Conservation (phyloP, 2,329 filamentous ascomycete genomes). For the Dactylellina leptospora region DNA sequence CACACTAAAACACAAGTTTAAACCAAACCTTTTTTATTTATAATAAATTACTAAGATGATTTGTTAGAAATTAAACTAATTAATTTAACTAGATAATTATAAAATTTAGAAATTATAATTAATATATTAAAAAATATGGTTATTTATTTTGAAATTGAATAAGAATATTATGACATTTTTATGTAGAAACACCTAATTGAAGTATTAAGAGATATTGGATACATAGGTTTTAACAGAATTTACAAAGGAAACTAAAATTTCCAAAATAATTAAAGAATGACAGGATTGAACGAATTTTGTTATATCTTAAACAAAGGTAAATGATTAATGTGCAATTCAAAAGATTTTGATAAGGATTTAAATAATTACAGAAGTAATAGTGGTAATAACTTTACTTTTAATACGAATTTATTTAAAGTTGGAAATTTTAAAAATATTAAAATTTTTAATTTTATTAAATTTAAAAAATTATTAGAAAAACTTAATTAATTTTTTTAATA, state of each 20-base stretch:
- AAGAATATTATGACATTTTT: background rate
- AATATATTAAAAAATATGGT: background rate
- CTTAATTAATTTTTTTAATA: background rate
- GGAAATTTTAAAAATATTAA: background rate
- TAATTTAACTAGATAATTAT: background rate
- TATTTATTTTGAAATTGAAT: background rate
- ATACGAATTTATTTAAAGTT: background rate
- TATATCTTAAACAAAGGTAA: background rate
- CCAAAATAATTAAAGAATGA: background rate
- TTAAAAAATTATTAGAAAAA: background rate
- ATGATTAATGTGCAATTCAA: background rate
- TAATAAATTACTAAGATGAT: background rate
- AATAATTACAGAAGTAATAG: background rate
- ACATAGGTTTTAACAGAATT: too few relatives aligned
- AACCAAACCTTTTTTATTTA: background rate
- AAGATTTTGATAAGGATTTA: background rate
- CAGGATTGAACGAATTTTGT: background rate
- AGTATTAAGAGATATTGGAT: too few relatives aligned
- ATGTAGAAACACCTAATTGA: too few relatives aligned
- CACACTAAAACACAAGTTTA: background rate
- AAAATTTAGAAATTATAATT: background rate
- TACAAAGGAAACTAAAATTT: background rate
- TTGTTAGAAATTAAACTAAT: background rate
- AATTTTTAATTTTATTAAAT: background rate
- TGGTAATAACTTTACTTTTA: background rate